phyloP scores from a whole-genome alignment of 176 grass and related monocot species.

The Zoysia japonica region DNA sequence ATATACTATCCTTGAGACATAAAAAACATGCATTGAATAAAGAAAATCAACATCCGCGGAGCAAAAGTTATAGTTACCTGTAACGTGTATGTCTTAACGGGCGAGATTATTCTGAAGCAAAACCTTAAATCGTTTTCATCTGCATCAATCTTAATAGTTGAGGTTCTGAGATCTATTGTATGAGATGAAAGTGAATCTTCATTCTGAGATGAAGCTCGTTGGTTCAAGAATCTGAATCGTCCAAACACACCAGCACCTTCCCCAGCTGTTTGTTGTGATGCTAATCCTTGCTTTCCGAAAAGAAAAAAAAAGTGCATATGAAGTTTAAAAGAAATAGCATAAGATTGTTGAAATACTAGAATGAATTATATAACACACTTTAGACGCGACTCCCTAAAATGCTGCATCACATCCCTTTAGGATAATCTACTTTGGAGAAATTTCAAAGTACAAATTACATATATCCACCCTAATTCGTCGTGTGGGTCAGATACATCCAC shows the following conservation, averaged over 20 bases:
- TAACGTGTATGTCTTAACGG: slow-evolving; percentile 76
- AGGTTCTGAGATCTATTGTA: slow-evolving; percentile 88
- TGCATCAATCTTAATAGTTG: slow-evolving; percentile 88
- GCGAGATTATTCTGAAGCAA: slow-evolving; percentile 97
- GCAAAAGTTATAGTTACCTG: slow-evolving; percentile 59
- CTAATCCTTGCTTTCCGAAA: slow-evolving; percentile 67
- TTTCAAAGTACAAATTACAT: background rate
- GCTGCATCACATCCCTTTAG: slow-evolving; percentile 3
- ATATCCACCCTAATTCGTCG: background rate
- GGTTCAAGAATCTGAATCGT: slow-evolving; percentile 69
- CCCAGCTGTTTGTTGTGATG: slow-evolving; percentile 59
- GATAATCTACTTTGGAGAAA: slow-evolving; percentile 11
- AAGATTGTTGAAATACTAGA: background rate
- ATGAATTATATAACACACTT: slow-evolving; percentile 1
- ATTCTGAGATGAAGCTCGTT: slow-evolving; percentile 52
- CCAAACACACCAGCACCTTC: slow-evolving; percentile 62
- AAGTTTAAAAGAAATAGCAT: slow-evolving; percentile 24
- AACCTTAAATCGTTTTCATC: slow-evolving; percentile 94
- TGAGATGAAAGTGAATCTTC: slow-evolving; percentile 67
- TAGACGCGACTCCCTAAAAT: slow-evolving; percentile 8
- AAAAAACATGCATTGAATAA: slow-evolving; percentile 10
- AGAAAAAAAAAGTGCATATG: slow-evolving; percentile 23
- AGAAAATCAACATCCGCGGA: slow-evolving; percentile 13
- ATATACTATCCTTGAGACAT: slow-evolving; percentile 5
- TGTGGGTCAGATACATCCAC: background rate